These are phyloP conservation scores for Trichomonas vaginalis DNA, from an alignment of 208 protist species.

Conservation along the genomic window DNA sequence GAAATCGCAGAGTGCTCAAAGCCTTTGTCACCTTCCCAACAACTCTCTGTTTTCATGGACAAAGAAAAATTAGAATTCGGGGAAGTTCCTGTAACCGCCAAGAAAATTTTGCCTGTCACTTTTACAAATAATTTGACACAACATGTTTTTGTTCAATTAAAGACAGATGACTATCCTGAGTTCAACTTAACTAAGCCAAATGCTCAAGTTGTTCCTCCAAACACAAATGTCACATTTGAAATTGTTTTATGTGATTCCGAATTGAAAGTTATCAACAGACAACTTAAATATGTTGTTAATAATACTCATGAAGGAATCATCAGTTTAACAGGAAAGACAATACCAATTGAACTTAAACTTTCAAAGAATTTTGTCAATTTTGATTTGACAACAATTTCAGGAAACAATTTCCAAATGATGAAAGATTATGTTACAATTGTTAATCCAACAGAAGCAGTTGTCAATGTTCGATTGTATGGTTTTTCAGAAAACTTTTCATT, in stretches of 20 bases:
- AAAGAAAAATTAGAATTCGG: background rate
- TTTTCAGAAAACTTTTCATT: background rate
- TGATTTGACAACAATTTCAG: background rate
- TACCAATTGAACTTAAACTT: background rate
- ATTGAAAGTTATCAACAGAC: background rate
- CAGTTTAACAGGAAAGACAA: background rate
- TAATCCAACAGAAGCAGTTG: background rate
- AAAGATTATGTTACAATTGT: background rate
- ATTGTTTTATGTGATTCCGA: background rate
- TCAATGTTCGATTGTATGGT: background rate
- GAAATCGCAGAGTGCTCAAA: background rate
- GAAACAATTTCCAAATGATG: background rate
- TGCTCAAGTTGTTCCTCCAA: background rate
- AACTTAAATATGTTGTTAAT: background rate
- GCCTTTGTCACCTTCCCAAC: background rate
- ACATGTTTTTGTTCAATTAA: background rate
- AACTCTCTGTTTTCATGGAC: background rate
- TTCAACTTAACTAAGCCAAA: background rate
- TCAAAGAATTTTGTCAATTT: background rate
- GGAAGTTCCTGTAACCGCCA: background rate
- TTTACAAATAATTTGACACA: background rate
- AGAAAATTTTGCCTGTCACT: background rate
- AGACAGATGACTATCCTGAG: background rate
- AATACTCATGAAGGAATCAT: background rate
- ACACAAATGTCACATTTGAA: background rate